A percentile compares a stretch with the other conserved stretches of the same genome.
These are phyloP conservation scores for Pseudopyrenochaeta lycopersici DNA, from an alignment of 2,329 filamentous ascomycete genomes.

Conservation along the genomic window DNA sequence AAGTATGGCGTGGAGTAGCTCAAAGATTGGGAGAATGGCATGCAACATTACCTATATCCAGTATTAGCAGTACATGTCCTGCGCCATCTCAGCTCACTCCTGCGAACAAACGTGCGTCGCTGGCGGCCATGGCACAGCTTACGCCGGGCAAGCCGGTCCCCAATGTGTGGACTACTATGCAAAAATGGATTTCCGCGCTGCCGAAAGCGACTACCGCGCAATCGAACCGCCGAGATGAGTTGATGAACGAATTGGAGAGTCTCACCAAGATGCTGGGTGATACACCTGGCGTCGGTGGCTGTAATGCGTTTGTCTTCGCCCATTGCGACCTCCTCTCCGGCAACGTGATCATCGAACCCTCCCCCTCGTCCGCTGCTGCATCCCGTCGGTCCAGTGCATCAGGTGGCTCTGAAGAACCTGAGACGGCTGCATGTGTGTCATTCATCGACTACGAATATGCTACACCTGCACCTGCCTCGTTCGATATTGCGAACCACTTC, in stretches of 20 bases:
- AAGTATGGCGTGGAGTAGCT: conserved; percentile 84
- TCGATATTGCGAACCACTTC: conserved; percentile 98
- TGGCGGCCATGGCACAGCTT: conserved; percentile 48
- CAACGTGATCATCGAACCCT: conserved; percentile 87
- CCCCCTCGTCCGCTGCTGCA: conserved; percentile 43
- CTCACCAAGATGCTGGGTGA: conserved; percentile 77
- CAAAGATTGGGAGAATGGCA: conserved; percentile 92
- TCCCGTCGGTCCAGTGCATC: conserved; percentile 46
- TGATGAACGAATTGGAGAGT: conserved; percentile 79
- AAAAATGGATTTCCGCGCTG: conserved; percentile 92
- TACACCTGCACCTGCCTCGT: conserved; percentile 90
- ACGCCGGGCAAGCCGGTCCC: conserved; percentile 77
- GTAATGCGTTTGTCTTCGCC: conserved; percentile 83
- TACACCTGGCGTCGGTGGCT: conserved; percentile 74
- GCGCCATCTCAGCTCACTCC: conserved; percentile 40
- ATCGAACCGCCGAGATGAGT: conserved; percentile 68
- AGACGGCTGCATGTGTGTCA: conserved; percentile 43
- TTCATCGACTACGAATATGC: conserved; percentile 99
- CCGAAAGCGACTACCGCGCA: conserved; percentile 77
- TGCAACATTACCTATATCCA: conserved; percentile 69
- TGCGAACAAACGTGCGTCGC: conserved; percentile 48
- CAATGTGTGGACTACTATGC: conserved; percentile 94
- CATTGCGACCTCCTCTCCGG: conserved; percentile 97
- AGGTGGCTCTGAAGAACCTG: conserved; percentile 38
- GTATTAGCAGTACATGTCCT: conserved; percentile 54